Percentiles rank a stretch among this genome's conserved stretches.
phyloP scores from a whole-genome alignment of 441 rosid species.

The Populus hybrid region DNA sequence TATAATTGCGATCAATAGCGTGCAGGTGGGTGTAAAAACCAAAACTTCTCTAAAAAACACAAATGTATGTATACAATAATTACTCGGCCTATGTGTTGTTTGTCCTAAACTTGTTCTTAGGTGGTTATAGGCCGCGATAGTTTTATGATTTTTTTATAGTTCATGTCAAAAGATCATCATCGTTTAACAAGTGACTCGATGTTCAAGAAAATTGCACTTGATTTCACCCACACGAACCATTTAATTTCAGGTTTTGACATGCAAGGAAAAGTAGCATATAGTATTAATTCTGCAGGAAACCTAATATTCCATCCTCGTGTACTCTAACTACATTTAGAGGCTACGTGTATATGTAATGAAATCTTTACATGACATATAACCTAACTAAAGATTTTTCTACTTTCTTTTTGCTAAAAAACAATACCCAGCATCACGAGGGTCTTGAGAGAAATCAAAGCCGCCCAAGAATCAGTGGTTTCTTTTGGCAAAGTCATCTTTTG shows the following conservation, averaged over 20 bases:
- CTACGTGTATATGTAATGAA: background rate
- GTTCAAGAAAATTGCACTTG: background rate
- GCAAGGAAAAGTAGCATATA: background rate
- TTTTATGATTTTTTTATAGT: background rate
- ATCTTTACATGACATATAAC: constrained; percentile 11
- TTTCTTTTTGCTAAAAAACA: constrained; percentile 7
- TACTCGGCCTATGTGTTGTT: background rate
- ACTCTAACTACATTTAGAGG: background rate
- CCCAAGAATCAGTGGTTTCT: constrained; percentile 4
- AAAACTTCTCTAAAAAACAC: background rate
- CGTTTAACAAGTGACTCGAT: background rate
- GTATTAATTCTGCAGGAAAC: background rate
- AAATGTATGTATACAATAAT: background rate
- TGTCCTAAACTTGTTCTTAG: background rate
- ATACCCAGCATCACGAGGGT: constrained; percentile 16
- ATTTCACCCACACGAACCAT: background rate
- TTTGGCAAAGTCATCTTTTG: background rate
- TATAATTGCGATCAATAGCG: no score
- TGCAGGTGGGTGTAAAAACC: background rate
- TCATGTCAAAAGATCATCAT: background rate
- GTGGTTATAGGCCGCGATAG: background rate
- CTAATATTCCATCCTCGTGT: constrained; percentile 16
- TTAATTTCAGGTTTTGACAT: background rate
- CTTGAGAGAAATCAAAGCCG: constrained; percentile 23
- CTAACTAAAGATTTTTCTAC: constrained; percentile 2